phyloP scores from a whole-genome alignment of 2,329 filamentous ascomycete species.

The Helicocarpus griseus region DNA sequence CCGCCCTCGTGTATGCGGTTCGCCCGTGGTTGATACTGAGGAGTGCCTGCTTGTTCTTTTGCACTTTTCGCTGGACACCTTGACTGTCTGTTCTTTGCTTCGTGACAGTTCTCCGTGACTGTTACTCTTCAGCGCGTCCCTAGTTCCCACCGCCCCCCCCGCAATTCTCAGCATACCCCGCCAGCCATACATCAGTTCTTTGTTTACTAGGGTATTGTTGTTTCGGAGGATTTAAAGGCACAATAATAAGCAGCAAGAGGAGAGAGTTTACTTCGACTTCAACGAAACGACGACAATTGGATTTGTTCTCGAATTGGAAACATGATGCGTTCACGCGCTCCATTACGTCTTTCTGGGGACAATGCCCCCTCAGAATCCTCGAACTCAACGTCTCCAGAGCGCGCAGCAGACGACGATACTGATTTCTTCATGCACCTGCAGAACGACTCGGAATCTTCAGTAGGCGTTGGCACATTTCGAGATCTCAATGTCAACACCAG shows the following conservation, averaged over 20 bases:
- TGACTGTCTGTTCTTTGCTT: not conserved
- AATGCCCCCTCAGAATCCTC: slow-evolving; percentile 36
- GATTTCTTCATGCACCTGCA: slow-evolving; percentile 75
- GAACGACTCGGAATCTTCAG: slow-evolving; percentile 88
- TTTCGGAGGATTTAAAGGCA: too few relatives aligned
- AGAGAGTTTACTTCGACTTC: not conserved
- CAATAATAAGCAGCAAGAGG: not conserved
- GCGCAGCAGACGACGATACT: slow-evolving; percentile 72
- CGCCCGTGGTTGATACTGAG: not conserved
- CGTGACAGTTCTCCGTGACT: not conserved
- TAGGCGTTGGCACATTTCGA: slow-evolving; percentile 68
- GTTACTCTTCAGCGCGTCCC: not conserved
- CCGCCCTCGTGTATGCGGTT: not conserved
- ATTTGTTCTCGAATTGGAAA: not conserved
- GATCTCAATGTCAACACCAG: slow-evolving; percentile 58
- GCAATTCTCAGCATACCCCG: not conserved
- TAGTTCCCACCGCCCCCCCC: not conserved
- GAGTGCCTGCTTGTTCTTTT: not conserved
- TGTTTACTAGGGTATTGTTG: not conserved
- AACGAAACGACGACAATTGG: not conserved
- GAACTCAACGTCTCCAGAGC: slow-evolving; percentile 13
- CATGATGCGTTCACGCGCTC: slow-evolving; percentile 30
- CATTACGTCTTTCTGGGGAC: slow-evolving; percentile 30
- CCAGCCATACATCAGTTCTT: not conserved
- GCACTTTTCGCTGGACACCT: not conserved